Base-by-base conservation (phyloP, 164 flowering plant species). In the Dillenia suffruticosa region DNA sequence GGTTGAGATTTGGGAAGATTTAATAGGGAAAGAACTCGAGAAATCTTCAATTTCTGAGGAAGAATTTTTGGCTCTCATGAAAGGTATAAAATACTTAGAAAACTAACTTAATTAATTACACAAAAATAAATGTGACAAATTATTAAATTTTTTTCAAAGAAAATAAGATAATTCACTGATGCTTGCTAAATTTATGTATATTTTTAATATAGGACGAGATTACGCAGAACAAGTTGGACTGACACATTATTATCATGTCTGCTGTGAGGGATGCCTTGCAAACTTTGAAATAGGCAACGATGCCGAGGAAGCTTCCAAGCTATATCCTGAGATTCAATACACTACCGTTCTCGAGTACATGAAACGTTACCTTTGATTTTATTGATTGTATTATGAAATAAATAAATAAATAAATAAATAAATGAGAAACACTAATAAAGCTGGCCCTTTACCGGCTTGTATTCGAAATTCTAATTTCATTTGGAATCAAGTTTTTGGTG, bases 281-380 rank as follows among this genome's bases (percentile, higher is more conserved):
- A 86, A 85, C 61, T 88, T 86, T 61, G 83, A 84, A 49, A 75
- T 85, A 2, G 77, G 77, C 19, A 83, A 80, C 49, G 72, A 62
- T 1, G 84, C 69, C 11, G 82, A 67, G 72, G 91, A 87, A 67
- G 94, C 92, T 48, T 81, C 96, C 5, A 52, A 75, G 69, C 83
- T 90, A 14, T 87, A 87, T 50, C 95, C 92, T 7, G 90, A 90
- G 44, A 81, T 90, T 58, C 49, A 68, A 9, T 88, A 86, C 71
- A 84, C 82, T 19, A 71, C 82, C 49, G 71, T 84, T 68, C 63
- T 70, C 3, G 79, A 82, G 1, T 86, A 81, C 65, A 58, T 90
- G 52, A 76, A 74, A 53, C 73, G 78, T 8, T 87, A 71, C 58
- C 46, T 76, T 1, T 77, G 53, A 77, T 19, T 40, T 19, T 19